Base-by-base conservation (phyloP, 768 basidiomycete species). In the Amanita brunnescens region DNA sequence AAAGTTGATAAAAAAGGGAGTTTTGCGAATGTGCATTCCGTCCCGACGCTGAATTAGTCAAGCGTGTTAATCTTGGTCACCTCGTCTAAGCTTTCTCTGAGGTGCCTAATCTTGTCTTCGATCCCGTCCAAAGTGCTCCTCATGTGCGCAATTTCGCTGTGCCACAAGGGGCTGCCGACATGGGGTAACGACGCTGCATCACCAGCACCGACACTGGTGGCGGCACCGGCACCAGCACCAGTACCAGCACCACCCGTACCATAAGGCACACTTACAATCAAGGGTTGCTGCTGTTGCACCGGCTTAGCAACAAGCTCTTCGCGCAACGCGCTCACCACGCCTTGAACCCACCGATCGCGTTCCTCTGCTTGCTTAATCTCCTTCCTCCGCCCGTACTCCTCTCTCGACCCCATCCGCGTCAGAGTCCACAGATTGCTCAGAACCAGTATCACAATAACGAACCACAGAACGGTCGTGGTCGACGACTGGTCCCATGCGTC, bases 401-500 rank as follows among this genome's bases (percentile, higher is more conserved):
- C 63, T 49, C 65, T 65, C 51, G 62, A 62, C 5, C 71, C 71
- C 64, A 79, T 69, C 51, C 70, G 62, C 55, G 68, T 63, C 51
- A 77, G 55, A 37, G 76, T 72, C 83, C 85, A 89, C 70, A 91
- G 38, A 60, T 95, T 95, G 58, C 83, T 87, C 37, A 89, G 53
- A 54, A 93, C 77, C 57, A 95, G 68, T 32, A 78, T 59, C 43
- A 81, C 75, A 63, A 93, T 87, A 51, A 89, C 73, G 57, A 85
- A 77, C 61, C 78, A 85, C 56, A 91, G 70, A 49, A 86, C 82
- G 61, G 81, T 80, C 59, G 80, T 85, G 53, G 77, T 74, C 29
- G 83, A 78, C 10, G 82, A 83, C 59, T 87, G 80, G 49, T 89
- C 87, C 87, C 85, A 87, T 0, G 81, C 81, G 60, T 92, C 90